Conservation (phyloP, 2,329 filamentous ascomycete genomes). For the Mycosphaerella sp. region DNA sequence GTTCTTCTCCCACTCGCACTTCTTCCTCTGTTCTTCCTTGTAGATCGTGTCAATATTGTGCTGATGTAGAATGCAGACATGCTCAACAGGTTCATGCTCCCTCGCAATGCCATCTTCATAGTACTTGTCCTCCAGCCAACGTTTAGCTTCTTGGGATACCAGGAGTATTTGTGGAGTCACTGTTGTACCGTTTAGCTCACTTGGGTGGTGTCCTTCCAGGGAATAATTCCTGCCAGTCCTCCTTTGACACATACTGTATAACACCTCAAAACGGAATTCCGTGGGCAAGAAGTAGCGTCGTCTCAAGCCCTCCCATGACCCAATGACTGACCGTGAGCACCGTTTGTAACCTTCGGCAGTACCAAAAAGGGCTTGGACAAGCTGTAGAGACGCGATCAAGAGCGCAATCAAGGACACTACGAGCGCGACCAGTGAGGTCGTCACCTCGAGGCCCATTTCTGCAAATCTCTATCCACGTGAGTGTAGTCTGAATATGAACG, state of each 20-base stretch:
- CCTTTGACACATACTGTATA: background rate
- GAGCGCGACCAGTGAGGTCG: background rate
- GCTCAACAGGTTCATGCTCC: background rate
- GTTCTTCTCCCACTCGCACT: background rate
- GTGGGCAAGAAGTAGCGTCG: background rate
- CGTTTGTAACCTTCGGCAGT: constrained; percentile 5
- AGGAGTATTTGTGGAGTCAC: constrained; percentile 2
- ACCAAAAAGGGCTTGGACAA: background rate
- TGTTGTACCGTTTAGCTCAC: too few relatives aligned
- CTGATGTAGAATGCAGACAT: constrained; percentile 1
- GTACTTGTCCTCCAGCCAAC: background rate
- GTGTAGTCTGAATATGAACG: background rate
- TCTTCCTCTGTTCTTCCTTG: too few relatives aligned
- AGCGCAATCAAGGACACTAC: constrained; percentile 1
- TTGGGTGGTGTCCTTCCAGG: too few relatives aligned
- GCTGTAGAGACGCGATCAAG: constrained; percentile 1
- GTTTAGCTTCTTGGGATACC: background rate
- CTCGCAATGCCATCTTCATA: background rate
- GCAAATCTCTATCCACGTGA: background rate
- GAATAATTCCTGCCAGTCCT: too few relatives aligned
- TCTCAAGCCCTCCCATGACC: background rate
- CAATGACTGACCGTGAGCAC: constrained; percentile 1
- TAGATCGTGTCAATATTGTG: background rate
- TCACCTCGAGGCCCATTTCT: background rate
- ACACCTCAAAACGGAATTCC: constrained; percentile 1